These are phyloP conservation scores for Colletotrichum tanaceti DNA, from an alignment of 2,329 filamentous ascomycete species.

Conservation along the genomic window DNA sequence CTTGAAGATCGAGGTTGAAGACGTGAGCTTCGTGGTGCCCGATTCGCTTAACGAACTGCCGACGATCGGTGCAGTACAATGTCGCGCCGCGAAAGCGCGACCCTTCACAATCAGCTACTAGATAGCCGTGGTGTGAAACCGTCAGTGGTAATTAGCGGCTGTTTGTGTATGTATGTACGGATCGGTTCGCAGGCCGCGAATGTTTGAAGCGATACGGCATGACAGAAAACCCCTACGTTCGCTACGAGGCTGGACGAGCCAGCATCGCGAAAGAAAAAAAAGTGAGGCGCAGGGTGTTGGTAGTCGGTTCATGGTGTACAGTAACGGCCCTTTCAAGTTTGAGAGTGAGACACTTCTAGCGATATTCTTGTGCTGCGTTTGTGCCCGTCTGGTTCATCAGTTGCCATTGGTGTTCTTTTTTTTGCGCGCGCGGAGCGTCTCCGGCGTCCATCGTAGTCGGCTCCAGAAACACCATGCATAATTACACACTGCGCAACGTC, in stretches of 20 bases:
- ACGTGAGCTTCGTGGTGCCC: slow-evolving; percentile 47
- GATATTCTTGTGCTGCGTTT: background rate
- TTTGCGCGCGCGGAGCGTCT: background rate
- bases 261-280: background rate
- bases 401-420: background rate
- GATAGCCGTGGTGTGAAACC: background rate
- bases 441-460: background rate
- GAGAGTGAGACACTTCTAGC: slow-evolving; percentile 2
- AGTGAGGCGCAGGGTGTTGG: background rate
- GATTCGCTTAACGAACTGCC: slow-evolving; percentile 46
- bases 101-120: slow-evolving; percentile 5
- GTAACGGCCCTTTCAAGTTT: slow-evolving; percentile 16
- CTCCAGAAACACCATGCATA: slow-evolving; percentile 23
- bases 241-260: too few relatives aligned
- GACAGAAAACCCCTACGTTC: background rate
- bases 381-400: slow-evolving; percentile 7
- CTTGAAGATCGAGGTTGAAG: slow-evolving; percentile 52
- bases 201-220: background rate
- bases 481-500: slow-evolving; percentile 24
- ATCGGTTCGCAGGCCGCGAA: background rate
- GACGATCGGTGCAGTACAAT: slow-evolving; percentile 41
- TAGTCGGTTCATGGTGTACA: slow-evolving; percentile 10
- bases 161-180: background rate
- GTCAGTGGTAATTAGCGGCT: background rate
- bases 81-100: slow-evolving; percentile 13